phyloP scores from a whole-genome alignment of 257 asterid species.

The Voacanga thouarsii region DNA sequence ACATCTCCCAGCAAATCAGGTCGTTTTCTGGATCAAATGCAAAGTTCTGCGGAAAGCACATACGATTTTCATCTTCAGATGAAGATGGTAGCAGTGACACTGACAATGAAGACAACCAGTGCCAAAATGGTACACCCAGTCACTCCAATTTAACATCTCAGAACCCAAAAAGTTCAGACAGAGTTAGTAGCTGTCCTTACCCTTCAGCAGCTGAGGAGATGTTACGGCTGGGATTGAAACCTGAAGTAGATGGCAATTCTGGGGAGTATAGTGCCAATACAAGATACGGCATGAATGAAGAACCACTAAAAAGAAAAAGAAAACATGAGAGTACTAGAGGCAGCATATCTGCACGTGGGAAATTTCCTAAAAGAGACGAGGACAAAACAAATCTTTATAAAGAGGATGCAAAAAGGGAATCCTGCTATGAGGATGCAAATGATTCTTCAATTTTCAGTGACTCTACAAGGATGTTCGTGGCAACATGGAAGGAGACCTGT shows the following conservation, averaged over 20 bases:
- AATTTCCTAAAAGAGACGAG: constrained; percentile 39
- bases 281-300: constrained; percentile 29
- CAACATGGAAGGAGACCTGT: constrained; percentile 90
- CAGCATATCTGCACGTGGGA: constrained; percentile 35
- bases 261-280: constrained; percentile 28
- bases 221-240: constrained; percentile 65
- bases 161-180: constrained; percentile 41
- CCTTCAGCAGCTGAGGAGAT: constrained; percentile 93
- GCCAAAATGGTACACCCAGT: constrained; percentile 23
- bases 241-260: constrained; percentile 31
- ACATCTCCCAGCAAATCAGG: constrained; percentile 60
- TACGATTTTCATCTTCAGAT: constrained; percentile 62
- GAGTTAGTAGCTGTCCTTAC: constrained; percentile 80
- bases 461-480: constrained; percentile 50
- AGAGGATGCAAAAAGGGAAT: constrained; percentile 20
- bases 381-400: constrained; percentile 17
- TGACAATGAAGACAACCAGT: constrained; percentile 34
- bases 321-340: constrained; percentile 33
- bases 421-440: constrained; percentile 21
- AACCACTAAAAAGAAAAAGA: constrained; percentile 50
- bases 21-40: constrained; percentile 45
- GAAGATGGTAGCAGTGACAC: constrained; percentile 45
- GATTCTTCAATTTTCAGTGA: constrained; percentile 39
- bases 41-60: constrained; percentile 65
- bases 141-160: constrained; percentile 29